Conservation (phyloP, 176 grass and related monocot genomes). For the Urochloa ruziziensis region DNA sequence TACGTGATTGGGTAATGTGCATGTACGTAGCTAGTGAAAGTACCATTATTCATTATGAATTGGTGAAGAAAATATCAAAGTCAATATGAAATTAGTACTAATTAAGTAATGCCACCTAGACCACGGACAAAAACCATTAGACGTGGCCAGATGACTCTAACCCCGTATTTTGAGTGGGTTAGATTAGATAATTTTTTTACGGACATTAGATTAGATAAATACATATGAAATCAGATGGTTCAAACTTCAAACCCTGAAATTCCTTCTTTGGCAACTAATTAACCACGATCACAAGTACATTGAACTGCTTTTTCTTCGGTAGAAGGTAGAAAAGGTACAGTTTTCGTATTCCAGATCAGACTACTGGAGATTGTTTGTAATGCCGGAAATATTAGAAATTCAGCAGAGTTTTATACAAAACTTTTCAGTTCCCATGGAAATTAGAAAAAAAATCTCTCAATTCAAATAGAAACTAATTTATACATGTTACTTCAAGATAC, state of each 20-base stretch:
- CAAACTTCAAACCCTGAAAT: neutral
- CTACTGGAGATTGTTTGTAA: neutral
- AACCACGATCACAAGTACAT: neutral
- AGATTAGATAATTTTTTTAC: neutral
- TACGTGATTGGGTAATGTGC: constrained; percentile 1
- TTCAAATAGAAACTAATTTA: neutral
- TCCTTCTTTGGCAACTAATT: neutral
- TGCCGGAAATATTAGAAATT: neutral
- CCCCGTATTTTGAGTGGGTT: neutral
- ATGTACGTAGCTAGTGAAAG: neutral
- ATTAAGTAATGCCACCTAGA: neutral
- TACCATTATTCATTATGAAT: neutral
- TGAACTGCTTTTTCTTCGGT: neutral
- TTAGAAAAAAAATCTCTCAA: neutral
- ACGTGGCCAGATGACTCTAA: neutral
- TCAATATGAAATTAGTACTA: neutral
- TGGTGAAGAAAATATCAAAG: constrained; percentile 4
- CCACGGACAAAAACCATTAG: neutral
- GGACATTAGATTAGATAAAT: neutral
- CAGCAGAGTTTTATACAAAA: neutral
- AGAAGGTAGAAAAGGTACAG: neutral
- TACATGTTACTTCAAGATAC: neutral
- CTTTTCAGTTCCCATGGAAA: neutral
- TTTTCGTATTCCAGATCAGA: neutral
- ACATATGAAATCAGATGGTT: neutral